phyloP scores from a whole-genome alignment of 768 basidiomycete species.

The Boletus fagicola region DNA sequence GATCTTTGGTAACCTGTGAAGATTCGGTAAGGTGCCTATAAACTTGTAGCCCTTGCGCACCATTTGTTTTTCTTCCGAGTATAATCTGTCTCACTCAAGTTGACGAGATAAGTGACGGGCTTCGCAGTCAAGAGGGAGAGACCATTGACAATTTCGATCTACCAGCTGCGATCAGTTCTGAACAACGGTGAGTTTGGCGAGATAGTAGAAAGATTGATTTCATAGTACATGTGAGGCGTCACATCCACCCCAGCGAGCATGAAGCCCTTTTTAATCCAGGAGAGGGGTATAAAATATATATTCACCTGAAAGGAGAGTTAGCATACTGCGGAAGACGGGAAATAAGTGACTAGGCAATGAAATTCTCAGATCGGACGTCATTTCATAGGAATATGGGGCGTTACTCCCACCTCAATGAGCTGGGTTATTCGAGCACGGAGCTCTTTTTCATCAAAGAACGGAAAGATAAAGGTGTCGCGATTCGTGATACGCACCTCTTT shows the following conservation, averaged over 20 bases:
- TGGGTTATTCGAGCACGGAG: slow-evolving; percentile 83
- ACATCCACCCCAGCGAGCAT: slow-evolving; percentile 80
- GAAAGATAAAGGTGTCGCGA: slow-evolving; percentile 2
- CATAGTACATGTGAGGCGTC: slow-evolving; percentile 60
- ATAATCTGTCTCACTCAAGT: slow-evolving; percentile 92
- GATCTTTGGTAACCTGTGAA: slow-evolving; percentile 86
- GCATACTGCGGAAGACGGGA: not conserved
- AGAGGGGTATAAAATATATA: slow-evolving; percentile 2
- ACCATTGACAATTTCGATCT: slow-evolving; percentile 90
- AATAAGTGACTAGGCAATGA: slow-evolving; percentile 2
- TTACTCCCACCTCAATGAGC: slow-evolving; percentile 96
- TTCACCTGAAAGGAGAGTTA: slow-evolving; percentile 25
- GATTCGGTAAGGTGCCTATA: not conserved
- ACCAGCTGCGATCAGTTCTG: slow-evolving; percentile 16
- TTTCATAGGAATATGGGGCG: slow-evolving; percentile 79
- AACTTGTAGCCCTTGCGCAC: slow-evolving; percentile 35
- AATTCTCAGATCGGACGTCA: slow-evolving; percentile 44
- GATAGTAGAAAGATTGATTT: slow-evolving; percentile 1
- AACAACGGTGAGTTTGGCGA: not conserved
- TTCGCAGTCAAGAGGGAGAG: slow-evolving; percentile 93
- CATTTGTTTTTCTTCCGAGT: slow-evolving; percentile 99
- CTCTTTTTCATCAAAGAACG: slow-evolving; percentile 71
- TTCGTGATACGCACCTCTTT: slow-evolving; percentile 75
- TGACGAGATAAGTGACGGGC: slow-evolving; percentile 97
- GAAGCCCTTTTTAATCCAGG: slow-evolving; percentile 61